These are phyloP conservation scores for Mycena amicta DNA, from an alignment of 768 basidiomycete species.

Conservation along the genomic window DNA sequence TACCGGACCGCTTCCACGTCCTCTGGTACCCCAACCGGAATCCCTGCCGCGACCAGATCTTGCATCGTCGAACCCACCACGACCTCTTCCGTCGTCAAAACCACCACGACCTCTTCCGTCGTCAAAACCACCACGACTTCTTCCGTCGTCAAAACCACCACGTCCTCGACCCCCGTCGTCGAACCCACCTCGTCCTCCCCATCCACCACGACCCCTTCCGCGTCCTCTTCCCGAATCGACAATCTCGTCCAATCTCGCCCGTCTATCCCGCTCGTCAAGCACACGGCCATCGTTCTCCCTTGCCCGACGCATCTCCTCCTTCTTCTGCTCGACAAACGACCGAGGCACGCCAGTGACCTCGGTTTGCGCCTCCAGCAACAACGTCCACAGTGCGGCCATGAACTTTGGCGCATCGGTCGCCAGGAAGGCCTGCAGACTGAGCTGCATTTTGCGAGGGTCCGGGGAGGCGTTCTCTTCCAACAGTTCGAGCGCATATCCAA, in stretches of 20 bases:
- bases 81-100: too few species aligned
- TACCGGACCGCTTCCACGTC: conserved; percentile 37
- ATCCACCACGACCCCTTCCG: conserved; percentile 45
- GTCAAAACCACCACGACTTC: conserved; percentile 23
- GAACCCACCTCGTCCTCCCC: conserved; percentile 36
- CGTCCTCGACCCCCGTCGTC: conserved; percentile 55
- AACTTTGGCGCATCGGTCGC: conserved; percentile 84
- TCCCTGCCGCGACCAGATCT: conserved; percentile 36
- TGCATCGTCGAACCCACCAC: conserved; percentile 11
- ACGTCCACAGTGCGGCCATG: conserved; percentile 86
- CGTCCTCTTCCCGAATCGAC: conserved; percentile 61
- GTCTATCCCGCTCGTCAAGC: conserved; percentile 71
- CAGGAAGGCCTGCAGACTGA: conserved; percentile 90
- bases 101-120: too few species aligned
- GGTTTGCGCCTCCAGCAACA: conserved; percentile 91
- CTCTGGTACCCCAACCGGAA: conserved; percentile 70
- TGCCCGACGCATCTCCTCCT: conserved; percentile 82
- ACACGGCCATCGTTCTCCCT: conserved; percentile 64
- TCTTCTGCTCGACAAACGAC: conserved; percentile 90
- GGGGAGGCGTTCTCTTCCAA: conserved; percentile 90
- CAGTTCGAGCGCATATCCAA: conserved; percentile 95
- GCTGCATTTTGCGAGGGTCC: conserved; percentile 95
- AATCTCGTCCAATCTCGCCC: conserved; percentile 69
- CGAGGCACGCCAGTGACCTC: conserved; percentile 88
- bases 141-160: conserved; percentile 14